A percentile compares a stretch with the other conserved stretches of the same genome.
These are phyloP conservation scores for Colletotrichum higginsianum DNA, from an alignment of 2,329 filamentous ascomycete species.

Conservation along the genomic window DNA sequence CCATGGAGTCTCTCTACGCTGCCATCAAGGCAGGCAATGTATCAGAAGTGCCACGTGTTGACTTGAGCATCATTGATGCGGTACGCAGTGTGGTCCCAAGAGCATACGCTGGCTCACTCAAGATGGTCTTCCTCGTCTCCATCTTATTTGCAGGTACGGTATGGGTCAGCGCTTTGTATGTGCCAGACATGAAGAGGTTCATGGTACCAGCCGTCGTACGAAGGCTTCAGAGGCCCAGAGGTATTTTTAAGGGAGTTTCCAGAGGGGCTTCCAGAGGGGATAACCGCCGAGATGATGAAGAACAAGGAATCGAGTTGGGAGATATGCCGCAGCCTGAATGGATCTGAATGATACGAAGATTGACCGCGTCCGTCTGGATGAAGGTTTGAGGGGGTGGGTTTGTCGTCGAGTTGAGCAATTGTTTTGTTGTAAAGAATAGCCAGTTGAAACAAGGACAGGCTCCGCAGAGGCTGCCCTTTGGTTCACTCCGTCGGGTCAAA, in stretches of 20 bases:
- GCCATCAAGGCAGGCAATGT: conserved; percentile 52
- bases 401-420: neutral
- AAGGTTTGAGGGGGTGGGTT: neutral
- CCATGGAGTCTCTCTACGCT: conserved; percentile 52
- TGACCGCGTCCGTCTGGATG: neutral
- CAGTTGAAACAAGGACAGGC: too few relatives aligned
- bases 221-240: conserved; percentile 53
- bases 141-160: conserved; percentile 55
- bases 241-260: too few relatives aligned
- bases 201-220: conserved; percentile 61
- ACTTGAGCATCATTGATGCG: conserved; percentile 50
- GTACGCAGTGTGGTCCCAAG: conserved; percentile 53
- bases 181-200: conserved; percentile 60
- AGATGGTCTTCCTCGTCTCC: conserved; percentile 58
- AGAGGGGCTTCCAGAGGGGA: neutral
- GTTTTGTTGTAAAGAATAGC: neutral
- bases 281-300: neutral
- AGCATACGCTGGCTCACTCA: conserved; percentile 61
- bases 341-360: too few relatives aligned
- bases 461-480: neutral
- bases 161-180: conserved; percentile 55
- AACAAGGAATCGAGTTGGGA: neutral
- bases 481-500: neutral
- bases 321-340: neutral
- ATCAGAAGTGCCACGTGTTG: conserved; percentile 53